Evolutionary conservation across 176 grass and related monocot species (phyloP), one percentile per base, ranked within the genome.

Genomic region (Aechmea fasciata): DNA sequence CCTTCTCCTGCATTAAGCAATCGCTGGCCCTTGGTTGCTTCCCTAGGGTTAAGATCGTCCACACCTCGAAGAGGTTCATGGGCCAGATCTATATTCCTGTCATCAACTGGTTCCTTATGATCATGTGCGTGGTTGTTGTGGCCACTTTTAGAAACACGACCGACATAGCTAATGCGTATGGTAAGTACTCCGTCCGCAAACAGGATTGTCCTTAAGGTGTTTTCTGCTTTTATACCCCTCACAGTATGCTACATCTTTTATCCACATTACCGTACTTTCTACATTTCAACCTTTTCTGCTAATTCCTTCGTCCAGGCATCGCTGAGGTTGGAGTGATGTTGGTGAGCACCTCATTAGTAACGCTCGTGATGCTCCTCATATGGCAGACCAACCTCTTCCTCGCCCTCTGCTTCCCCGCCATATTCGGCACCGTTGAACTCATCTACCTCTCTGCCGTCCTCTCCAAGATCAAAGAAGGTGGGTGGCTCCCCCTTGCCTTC

Each of bases 1-100:
- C 94, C 28, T 99, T 99, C 80, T 99, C 94, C 70, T 99, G 94
- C 87, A 90, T 99, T 81, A 99, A 99, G 77, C 94, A 99, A 55
- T 83, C 84, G 13, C 93, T 99, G 89, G 89, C 94, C 52, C 86
- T 99, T 57, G 94, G 94, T 48, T 99, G 94, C 77, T 99, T 99
- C 71, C 94, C 94, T 26, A 84, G 94, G 63, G 57, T 99, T 51
- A 99, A 99, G 73, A 75, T 93, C 74, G 87, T 99, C 24, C 94
- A 99, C 82, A 99, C 94, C 25, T 93, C 94, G n/a, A 90, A 85
- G 72, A 82, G 51, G 85, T 69, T 87, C n/a, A 99, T 99, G 84
- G 94, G 94, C 26, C 94, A 99, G 82, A 99, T 99, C 73, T 99
- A 99, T 80, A 93, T 99, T 69, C 94, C 94, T 72, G 84, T 90